Evolutionary conservation across 345 rosid species (phyloP), one percentile per base, ranked within the genome.

Genomic region (Syzygium grande): DNA sequence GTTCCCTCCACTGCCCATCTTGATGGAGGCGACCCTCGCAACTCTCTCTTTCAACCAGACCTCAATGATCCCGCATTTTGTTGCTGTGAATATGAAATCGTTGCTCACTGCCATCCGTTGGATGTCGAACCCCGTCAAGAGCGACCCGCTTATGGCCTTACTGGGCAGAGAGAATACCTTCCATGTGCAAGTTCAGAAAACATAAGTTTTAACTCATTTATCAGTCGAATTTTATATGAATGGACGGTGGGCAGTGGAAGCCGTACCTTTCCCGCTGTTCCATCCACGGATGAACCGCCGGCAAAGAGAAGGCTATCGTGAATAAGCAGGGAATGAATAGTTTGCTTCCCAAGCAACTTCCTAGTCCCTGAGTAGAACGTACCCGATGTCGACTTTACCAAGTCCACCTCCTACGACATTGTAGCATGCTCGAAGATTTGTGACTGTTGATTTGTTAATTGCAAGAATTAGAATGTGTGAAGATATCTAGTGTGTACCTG

Each of bases 41-140:
- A 91, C 53, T 84, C 90, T 91, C 59, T 94, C 94, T 84, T 89
- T 93, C 25, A 93, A 84, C 95, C 96, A 95, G 58, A 93, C 95
- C 85, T 95, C 95, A 34, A 94, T 91, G 38, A 85, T 54, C 87
- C 97, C 95, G 46, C 90, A 87, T 86, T 91, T 94, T 6, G 95
- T 92, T 1, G 92, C 92, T 4, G 95, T 93, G 88, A 93, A 93
- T 89, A 95, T 91, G 93, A 90, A 92, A 86, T 95, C 93, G 52
- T 84, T 91, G 92, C 85, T 94, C 63, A 87, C 91, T 9, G 89
- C 89, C 23, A 92, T 93, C 29, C 38, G 92, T 61, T 89, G 91
- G 84, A 94, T 91, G 87, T 93, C 95, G 17, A 90, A 85, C 51
- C 92, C 92, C 0, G 90, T 91, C 7, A 90, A 6, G 56, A 95